These are phyloP conservation scores for Fusarium compactum DNA, from an alignment of 2,329 filamentous ascomycete species.

Conservation along the genomic window DNA sequence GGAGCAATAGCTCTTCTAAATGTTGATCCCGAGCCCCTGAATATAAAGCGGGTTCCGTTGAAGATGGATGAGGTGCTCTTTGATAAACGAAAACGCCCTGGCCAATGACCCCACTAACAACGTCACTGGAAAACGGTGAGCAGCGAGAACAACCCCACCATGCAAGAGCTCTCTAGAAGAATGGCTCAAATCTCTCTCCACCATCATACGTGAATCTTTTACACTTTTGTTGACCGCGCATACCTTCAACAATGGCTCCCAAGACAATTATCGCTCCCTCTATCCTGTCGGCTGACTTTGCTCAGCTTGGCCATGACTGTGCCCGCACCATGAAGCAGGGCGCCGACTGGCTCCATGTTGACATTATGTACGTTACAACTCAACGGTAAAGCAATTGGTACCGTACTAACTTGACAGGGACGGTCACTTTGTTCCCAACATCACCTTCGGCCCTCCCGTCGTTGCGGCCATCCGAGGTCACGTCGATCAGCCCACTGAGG, in stretches of 20 bases:
- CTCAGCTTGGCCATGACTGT: constrained; percentile 86
- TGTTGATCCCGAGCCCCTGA: not conserved
- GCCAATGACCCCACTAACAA: constrained; percentile 38
- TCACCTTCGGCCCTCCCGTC: constrained; percentile 95
- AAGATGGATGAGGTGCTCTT: constrained; percentile 6
- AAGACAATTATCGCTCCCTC: constrained; percentile 96
- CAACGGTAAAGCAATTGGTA: not conserved
- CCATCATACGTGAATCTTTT: constrained; percentile 30
- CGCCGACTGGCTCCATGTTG: constrained; percentile 93
- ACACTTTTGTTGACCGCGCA: constrained; percentile 12
- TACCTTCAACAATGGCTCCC: constrained; percentile 75
- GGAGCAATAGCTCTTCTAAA: not conserved
- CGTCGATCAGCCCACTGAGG: constrained; percentile 78
- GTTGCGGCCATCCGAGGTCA: constrained; percentile 93
- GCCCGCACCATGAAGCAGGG: constrained; percentile 85
- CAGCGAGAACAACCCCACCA: constrained; percentile 33
- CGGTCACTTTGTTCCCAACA: constrained; percentile 98
- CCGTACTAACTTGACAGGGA: constrained; percentile 71
- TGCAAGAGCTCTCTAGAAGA: constrained; percentile 5
- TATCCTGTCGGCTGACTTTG: constrained; percentile 98
- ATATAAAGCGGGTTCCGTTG: constrained; percentile 16
- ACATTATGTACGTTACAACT: constrained; percentile 75
- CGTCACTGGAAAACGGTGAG: constrained; percentile 36
- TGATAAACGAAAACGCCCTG: constrained; percentile 1
- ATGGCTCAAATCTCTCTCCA: constrained; percentile 34